phyloP scores from a whole-genome alignment of 108 stramenopile genomes.

The Mediolabrus comicus region DNA sequence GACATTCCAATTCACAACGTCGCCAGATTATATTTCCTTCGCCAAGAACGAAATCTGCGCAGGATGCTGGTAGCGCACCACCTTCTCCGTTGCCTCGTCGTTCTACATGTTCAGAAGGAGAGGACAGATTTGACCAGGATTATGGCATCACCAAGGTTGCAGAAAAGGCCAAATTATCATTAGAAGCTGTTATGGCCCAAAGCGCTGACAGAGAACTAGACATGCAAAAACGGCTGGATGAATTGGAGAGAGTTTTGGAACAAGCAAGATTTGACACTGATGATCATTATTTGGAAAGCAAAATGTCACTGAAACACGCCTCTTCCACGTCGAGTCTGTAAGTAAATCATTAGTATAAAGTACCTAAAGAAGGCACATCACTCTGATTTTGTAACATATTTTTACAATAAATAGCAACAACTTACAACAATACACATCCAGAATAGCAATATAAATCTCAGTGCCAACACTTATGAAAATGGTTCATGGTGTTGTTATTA shows the following conservation, averaged over 20 bases:
- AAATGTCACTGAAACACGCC: background rate
- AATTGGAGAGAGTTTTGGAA: conserved; percentile 66
- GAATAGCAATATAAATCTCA: background rate
- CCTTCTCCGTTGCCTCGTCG: background rate
- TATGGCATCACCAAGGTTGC: conserved; percentile 10
- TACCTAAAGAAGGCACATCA: no score
- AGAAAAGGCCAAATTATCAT: conserved; percentile 15
- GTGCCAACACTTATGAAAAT: background rate
- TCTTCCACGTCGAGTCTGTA: background rate
- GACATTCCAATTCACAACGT: conserved; percentile 44
- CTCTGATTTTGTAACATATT: no score
- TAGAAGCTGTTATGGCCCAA: conserved; percentile 28
- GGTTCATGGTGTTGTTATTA: background rate
- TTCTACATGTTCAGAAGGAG: background rate
- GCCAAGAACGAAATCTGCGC: background rate
- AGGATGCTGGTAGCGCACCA: background rate
- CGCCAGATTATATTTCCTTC: conserved; percentile 63
- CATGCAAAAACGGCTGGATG: conserved; percentile 56
- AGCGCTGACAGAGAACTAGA: conserved; percentile 35
- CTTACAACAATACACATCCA: background rate
- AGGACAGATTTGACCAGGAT: conserved; percentile 13
- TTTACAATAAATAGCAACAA: background rate
- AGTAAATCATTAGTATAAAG: background rate
- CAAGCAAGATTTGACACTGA: conserved; percentile 5
- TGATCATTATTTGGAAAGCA: background rate